Percentiles rank a stretch among this genome's conserved stretches.
phyloP scores from a whole-genome alignment of 2,329 filamentous ascomycete genomes.

The Aspergillus terreus region DNA sequence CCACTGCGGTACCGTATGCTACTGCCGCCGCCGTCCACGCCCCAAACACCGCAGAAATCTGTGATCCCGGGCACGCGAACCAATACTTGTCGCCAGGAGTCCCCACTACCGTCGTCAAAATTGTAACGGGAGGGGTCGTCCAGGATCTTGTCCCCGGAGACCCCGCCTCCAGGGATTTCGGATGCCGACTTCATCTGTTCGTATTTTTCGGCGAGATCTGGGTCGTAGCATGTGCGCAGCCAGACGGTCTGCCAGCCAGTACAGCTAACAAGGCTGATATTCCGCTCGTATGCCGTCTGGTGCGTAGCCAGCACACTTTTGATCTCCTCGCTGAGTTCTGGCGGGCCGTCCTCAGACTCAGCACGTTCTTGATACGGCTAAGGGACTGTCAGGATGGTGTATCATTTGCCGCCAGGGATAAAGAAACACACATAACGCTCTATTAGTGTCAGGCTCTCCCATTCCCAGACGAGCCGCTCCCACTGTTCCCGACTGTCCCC shows the following conservation, averaged over 20 bases:
- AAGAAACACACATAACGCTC: background rate
- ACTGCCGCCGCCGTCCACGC: background rate
- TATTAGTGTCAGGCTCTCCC: conserved; percentile 1
- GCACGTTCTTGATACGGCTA: background rate
- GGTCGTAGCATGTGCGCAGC: conserved; percentile 4
- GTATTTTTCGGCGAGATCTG: background rate
- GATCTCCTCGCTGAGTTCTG: background rate
- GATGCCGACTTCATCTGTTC: background rate
- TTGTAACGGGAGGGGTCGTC: background rate
- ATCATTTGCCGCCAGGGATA: too few relatives aligned
- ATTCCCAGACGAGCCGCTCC: conserved; percentile 5
- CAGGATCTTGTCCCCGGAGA: background rate
- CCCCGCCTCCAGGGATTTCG: background rate
- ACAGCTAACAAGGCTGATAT: background rate
- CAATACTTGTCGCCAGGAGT: background rate
- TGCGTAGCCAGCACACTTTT: background rate
- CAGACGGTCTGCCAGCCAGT: background rate
- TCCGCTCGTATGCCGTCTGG: conserved; percentile 2
- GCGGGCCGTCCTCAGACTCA: background rate
- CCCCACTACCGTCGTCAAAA: background rate
- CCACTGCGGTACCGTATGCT: background rate
- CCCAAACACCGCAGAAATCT: background rate
- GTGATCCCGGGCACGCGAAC: background rate
- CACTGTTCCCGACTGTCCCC: conserved; percentile 1
- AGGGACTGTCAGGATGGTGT: too few relatives aligned